A percentile compares a stretch with the other conserved stretches of the same genome.
phyloP scores from a whole-genome alignment of 495 filamentous ascomycete genomes.

The Mytilinidion resinicola region DNA sequence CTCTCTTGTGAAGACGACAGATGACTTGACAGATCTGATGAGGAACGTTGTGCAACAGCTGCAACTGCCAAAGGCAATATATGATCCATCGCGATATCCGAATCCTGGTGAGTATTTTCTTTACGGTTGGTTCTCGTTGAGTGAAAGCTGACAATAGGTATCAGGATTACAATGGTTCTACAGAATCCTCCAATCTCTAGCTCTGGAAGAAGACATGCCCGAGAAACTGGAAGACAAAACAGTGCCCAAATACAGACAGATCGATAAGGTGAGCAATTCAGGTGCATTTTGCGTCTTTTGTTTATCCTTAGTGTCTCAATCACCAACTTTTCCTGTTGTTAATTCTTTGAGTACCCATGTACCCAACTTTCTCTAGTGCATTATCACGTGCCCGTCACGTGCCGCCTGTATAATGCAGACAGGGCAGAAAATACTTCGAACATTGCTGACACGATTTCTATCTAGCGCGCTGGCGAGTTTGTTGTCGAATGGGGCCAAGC shows the following conservation, averaged over 20 bases:
- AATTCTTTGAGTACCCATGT: background rate
- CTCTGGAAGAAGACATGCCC: conserved; percentile 86
- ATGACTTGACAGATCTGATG: conserved; percentile 74
- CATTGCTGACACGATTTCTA: background rate
- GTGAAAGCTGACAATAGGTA: background rate
- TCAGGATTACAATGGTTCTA: conserved; percentile 92
- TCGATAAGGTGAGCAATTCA: conserved; percentile 57
- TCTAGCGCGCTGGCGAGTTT: conserved; percentile 62
- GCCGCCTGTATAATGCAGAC: too few species aligned
- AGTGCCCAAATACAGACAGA: conserved; percentile 71
- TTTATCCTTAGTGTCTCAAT: background rate
- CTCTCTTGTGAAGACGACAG: conserved; percentile 52
- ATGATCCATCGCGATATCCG: conserved; percentile 80
- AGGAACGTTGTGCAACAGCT: conserved; percentile 72
- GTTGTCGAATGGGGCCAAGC: conserved; percentile 69
- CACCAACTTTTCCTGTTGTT: conserved; percentile 10
- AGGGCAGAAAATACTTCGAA: too few species aligned
- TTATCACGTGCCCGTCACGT: too few species aligned
- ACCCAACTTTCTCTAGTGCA: too few species aligned
- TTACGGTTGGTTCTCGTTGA: background rate
- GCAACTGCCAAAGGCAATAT: conserved; percentile 79
- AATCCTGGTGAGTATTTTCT: conserved; percentile 56
- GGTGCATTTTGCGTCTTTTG: too few species aligned
- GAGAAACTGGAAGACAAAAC: conserved; percentile 77
- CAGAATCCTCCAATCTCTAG: conserved; percentile 84